These are phyloP conservation scores for Murraya paniculata DNA, from an alignment of 345 rosid species.

Conservation along the genomic window DNA sequence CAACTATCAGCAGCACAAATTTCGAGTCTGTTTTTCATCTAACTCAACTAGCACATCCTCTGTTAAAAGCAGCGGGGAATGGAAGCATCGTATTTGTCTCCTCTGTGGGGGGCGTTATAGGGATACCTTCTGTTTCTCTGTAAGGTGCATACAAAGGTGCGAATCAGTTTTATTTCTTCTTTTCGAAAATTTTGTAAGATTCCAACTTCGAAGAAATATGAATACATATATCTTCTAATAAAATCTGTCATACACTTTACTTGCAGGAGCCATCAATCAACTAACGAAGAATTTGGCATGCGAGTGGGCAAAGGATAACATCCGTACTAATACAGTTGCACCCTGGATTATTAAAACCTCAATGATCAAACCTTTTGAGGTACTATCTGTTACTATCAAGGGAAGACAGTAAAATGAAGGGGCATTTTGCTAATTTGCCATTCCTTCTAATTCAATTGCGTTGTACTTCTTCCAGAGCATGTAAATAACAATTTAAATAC, in stretches of 20 bases:
- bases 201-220: background rate
- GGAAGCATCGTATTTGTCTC: slow-evolving; percentile 30
- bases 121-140: background rate
- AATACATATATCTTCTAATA: background rate
- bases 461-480: background rate
- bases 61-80: slow-evolving; percentile 45
- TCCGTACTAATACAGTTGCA: slow-evolving; percentile 40
- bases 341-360: slow-evolving; percentile 40
- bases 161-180: background rate
- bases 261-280: slow-evolving; percentile 45
- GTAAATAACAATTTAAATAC: no score
- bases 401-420: no score
- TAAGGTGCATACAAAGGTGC: background rate
- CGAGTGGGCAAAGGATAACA: slow-evolving; percentile 52
- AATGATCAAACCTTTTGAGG: background rate
- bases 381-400: background rate
- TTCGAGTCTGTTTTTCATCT: slow-evolving; percentile 14
- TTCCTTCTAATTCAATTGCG: background rate
- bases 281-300: slow-evolving; percentile 47
- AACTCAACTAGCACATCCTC: slow-evolving; percentile 45
- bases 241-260: background rate
- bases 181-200: background rate
- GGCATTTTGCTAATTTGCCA: background rate
- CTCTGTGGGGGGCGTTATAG: background rate
- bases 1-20: background rate